A percentile compares a stretch with the other conserved stretches of the same genome.
These are phyloP conservation scores for Candida sithepensis DNA, from an alignment of 805 yeast genomes.

Conservation along the genomic window DNA sequence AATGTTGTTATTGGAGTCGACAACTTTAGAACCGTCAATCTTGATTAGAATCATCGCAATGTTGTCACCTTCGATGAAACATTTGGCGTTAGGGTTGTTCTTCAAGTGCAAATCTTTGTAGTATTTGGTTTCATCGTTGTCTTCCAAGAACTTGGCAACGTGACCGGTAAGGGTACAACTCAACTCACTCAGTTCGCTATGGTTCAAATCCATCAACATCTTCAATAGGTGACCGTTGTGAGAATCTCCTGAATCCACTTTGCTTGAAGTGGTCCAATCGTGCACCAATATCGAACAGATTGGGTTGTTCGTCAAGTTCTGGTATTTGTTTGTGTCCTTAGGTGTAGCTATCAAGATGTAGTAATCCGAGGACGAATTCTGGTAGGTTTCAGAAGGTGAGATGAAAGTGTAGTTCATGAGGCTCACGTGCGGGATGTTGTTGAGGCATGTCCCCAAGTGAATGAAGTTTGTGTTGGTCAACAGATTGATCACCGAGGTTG, in stretches of 20 bases:
- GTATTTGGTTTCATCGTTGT: constrained; percentile 45
- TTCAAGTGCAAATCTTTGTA: constrained; percentile 60
- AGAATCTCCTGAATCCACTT: constrained; percentile 5
- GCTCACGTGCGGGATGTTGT: constrained; percentile 77
- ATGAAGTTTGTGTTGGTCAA: constrained; percentile 64
- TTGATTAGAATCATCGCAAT: constrained; percentile 64
- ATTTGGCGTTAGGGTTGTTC: constrained; percentile 65
- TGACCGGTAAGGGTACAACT: constrained; percentile 78
- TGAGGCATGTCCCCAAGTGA: constrained; percentile 76
- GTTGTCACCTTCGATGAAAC: constrained; percentile 62
- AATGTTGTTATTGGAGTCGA: constrained; percentile 70
- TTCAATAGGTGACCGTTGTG: constrained; percentile 40
- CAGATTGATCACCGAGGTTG: constrained; percentile 37
- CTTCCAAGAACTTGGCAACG: constrained; percentile 50
- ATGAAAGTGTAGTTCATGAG: constrained; percentile 86
- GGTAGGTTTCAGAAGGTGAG: constrained; percentile 34
- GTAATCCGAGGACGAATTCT: constrained; percentile 24
- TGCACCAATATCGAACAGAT: constrained; percentile 81
- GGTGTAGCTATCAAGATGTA: constrained; percentile 71
- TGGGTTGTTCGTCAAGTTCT: constrained; percentile 67
- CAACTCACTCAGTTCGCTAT: constrained; percentile 70
- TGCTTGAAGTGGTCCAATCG: constrained; percentile 68
- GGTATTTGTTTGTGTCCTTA: constrained; percentile 66
- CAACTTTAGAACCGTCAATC: constrained; percentile 67
- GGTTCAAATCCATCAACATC: constrained; percentile 72